These are phyloP conservation scores for Camelina neglecta DNA, from an alignment of 345 rosid species.

Conservation along the genomic window DNA sequence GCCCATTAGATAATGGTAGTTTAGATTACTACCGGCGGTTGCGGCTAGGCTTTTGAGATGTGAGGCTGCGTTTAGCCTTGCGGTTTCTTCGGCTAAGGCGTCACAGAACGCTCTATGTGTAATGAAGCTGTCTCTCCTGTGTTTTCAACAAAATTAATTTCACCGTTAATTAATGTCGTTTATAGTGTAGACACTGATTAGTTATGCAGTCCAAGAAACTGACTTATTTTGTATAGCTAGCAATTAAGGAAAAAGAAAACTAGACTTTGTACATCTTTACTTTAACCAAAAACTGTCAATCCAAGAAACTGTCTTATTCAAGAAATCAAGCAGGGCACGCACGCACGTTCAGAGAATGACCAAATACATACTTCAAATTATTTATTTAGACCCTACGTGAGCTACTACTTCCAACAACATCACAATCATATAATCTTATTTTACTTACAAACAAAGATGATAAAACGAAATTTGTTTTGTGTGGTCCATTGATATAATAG, in stretches of 20 bases:
- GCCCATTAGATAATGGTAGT: constrained; percentile 67
- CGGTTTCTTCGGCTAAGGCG: constrained; percentile 96
- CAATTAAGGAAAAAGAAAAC: neutral
- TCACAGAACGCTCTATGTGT: constrained; percentile 99
- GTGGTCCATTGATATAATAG: constrained; percentile 13
- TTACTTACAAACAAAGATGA: constrained; percentile 16
- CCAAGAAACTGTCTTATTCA: constrained; percentile 32
- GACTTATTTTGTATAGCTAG: neutral
- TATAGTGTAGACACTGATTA: neutral
- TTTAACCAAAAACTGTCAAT: constrained; percentile 29
- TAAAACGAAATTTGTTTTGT: neutral
- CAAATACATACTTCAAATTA: neutral
- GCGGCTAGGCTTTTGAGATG: constrained; percentile 46
- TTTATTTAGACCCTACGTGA: constrained; percentile 31
- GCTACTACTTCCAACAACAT: constrained; percentile 24
- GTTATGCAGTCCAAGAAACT: neutral
- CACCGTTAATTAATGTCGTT: neutral
- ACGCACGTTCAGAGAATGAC: constrained; percentile 29
- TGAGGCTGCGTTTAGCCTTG: constrained; percentile 80
- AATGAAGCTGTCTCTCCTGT: constrained; percentile 93
- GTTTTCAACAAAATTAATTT: constrained; percentile 30
- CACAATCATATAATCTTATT: neutral
- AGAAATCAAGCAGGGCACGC: constrained; percentile 19
- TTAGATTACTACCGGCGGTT: constrained; percentile 31
- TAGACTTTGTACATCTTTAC: neutral